These are phyloP conservation scores for Aphanomyces invadans DNA, from an alignment of 352 stramenopile genomes.

Conservation along the genomic window DNA sequence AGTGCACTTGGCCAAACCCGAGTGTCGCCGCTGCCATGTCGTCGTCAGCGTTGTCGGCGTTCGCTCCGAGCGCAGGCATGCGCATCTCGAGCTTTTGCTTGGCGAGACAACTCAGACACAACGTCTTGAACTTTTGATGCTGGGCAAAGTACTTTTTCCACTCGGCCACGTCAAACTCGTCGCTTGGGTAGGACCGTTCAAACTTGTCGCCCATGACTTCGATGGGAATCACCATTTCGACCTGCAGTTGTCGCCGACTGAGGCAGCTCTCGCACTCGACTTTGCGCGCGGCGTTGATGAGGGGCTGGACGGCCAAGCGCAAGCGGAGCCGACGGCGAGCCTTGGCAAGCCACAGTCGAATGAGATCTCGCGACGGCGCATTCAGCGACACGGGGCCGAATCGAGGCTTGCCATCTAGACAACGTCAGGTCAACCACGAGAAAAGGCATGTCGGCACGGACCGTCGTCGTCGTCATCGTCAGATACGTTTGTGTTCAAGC, in stretches of 20 bases:
- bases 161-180: slow-evolving; percentile 89
- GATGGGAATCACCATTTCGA: slow-evolving; percentile 89
- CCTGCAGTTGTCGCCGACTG: slow-evolving; percentile 89
- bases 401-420: slow-evolving; percentile 28
- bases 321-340: slow-evolving; percentile 78
- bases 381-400: slow-evolving; percentile 91
- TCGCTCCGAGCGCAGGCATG: slow-evolving; percentile 29
- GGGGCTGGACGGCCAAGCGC: slow-evolving; percentile 81
- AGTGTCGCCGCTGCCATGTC: slow-evolving; percentile 27
- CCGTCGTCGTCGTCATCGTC: slow-evolving; percentile 89
- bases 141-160: slow-evolving; percentile 95
- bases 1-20: slow-evolving; percentile 45
- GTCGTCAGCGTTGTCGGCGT: slow-evolving; percentile 29
- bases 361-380: slow-evolving; percentile 85
- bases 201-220: slow-evolving; percentile 91
- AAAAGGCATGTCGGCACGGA: slow-evolving; percentile 24
- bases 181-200: slow-evolving; percentile 59
- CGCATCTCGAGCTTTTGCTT: slow-evolving; percentile 36
- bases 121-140: slow-evolving; percentile 91
- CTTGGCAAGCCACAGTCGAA: slow-evolving; percentile 87
- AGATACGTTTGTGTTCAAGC: slow-evolving; percentile 90
- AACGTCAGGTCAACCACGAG: background rate
- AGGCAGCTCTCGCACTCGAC: slow-evolving; percentile 93
- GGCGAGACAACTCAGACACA: slow-evolving; percentile 90
- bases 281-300: slow-evolving; percentile 88